A percentile compares a stretch with the other conserved stretches of the same genome.
These are phyloP conservation scores for Ophiosphaerella korrae DNA, from an alignment of 2,329 filamentous ascomycete species.

Conservation along the genomic window DNA sequence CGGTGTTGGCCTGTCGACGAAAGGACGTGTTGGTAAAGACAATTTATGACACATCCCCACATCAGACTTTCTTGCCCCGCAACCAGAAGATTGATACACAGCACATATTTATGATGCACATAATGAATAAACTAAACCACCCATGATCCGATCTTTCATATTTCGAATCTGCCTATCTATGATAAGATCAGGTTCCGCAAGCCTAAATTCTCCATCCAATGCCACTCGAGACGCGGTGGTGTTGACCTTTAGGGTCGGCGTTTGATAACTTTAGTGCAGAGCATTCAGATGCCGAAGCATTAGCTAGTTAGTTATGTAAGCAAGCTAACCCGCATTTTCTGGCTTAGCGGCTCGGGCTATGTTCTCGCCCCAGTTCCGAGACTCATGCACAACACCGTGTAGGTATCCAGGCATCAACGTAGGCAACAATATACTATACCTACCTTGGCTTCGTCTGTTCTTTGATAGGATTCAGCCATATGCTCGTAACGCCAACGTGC, in stretches of 20 bases:
- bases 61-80: background rate
- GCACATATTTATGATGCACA: background rate
- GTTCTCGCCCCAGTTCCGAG: conserved; percentile 5
- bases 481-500: no score
- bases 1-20: no score
- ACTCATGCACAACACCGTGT: background rate
- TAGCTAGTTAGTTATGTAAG: no score
- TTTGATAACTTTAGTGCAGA: conserved; percentile 3
- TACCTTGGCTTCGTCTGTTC: background rate
- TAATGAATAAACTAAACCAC: no score
- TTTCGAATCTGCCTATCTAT: no score
- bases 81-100: background rate
- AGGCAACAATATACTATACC: background rate
- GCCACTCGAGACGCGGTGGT: no score
- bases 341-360: conserved; percentile 5
- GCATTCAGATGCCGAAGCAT: conserved; percentile 15
- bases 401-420: background rate
- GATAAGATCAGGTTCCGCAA: no score
- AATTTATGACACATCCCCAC: conserved; percentile 29
- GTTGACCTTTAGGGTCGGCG: conserved; percentile 1
- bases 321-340: background rate
- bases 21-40: no score
- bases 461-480: no score
- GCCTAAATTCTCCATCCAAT: no score
- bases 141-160: no score